Percentiles rank a stretch among this genome's conserved stretches.
Conservation (phyloP, 441 rosid species). For the Arabidopsis hybrid region DNA sequence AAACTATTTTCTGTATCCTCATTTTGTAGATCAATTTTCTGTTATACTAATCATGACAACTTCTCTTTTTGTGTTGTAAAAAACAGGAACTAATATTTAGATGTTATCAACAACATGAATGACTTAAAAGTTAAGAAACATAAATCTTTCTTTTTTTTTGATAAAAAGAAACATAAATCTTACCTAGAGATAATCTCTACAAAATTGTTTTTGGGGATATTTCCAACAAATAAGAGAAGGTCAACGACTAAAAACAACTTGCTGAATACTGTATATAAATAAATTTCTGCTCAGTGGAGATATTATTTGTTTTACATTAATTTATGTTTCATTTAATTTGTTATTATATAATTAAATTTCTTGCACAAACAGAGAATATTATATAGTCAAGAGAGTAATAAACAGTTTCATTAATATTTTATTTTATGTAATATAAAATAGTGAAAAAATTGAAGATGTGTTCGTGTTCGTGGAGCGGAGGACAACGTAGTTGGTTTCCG, state of each 20-base stretch:
- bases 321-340: neutral
- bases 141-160: neutral
- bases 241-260: slow-evolving; percentile 34
- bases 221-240: slow-evolving; percentile 5
- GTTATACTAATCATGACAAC: neutral
- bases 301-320: neutral
- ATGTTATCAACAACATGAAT: neutral
- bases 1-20: neutral
- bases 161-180: neutral
- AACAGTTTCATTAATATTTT: slow-evolving; percentile 27
- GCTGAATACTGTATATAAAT: neutral
- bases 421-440: slow-evolving; percentile 12
- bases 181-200: neutral
- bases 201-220: neutral
- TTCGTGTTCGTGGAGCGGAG: slow-evolving; percentile 45
- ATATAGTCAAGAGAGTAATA: slow-evolving; percentile 24
- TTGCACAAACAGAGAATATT: slow-evolving; percentile 28
- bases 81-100: neutral
- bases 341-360: neutral
- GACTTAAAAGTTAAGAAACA: slow-evolving; percentile 31
- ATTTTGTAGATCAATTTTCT: neutral
- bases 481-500: slow-evolving; percentile 44
- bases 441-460: slow-evolving; percentile 26
- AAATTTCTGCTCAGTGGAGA: slow-evolving; percentile 4
- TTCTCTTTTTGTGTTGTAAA: neutral